phyloP scores from a whole-genome alignment of 306 rosid species.

The Gleditsia sinensis region DNA sequence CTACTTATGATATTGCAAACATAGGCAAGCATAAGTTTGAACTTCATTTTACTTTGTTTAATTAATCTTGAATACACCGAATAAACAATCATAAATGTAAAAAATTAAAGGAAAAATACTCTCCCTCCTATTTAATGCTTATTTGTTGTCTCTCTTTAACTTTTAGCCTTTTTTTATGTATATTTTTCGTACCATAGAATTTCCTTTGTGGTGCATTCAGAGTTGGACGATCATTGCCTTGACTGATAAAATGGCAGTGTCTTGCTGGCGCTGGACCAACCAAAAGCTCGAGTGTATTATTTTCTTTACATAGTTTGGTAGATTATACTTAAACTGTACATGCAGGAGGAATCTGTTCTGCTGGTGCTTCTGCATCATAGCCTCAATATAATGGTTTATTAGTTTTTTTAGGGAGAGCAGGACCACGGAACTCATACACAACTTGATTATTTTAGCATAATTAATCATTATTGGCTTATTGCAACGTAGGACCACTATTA shows the following conservation, averaged over 20 bases:
- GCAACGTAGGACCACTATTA: constrained; percentile 31
- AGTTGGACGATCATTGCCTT: neutral
- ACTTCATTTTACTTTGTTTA: no score
- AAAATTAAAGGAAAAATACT: no score
- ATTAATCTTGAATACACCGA: no score
- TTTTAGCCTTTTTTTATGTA: no score
- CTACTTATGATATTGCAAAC: no score
- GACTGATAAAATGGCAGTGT: neutral
- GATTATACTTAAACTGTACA: neutral
- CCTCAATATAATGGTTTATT: constrained; percentile 2
- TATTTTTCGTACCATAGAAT: no score
- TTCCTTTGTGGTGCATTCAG: no score
- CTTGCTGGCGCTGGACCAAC: neutral
- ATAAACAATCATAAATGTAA: no score
- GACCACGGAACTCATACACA: constrained; percentile 26
- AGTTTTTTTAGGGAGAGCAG: neutral
- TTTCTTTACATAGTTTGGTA: neutral
- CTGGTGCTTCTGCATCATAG: constrained; percentile 8
- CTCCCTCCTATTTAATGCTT: no score
- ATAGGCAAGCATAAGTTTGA: no score
- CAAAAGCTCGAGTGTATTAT: neutral
- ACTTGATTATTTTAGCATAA: neutral
- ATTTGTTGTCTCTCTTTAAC: no score
- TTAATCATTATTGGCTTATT: neutral
- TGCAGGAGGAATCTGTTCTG: neutral